Evolutionary conservation across 441 rosid genomes (phyloP).

Genomic region (Euphorbia celastroides): DNA sequence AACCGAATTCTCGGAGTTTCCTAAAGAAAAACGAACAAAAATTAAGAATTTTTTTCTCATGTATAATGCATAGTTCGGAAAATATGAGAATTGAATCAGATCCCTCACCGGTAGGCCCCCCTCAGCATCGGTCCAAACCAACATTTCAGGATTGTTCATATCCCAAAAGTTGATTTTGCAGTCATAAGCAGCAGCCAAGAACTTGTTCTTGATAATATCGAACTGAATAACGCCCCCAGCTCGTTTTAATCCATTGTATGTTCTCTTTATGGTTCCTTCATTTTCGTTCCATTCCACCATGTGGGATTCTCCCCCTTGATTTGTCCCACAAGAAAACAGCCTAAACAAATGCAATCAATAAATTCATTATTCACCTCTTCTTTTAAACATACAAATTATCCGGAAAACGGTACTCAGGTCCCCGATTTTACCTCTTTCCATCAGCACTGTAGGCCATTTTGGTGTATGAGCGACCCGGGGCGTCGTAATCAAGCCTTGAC

Average conservation of each 20-base stretch:
- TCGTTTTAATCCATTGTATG: conserved; percentile 58
- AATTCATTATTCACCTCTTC: conserved; percentile 7
- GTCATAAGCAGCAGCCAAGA: conserved; percentile 70
- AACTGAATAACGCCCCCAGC: conserved; percentile 62
- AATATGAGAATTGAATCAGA: conserved; percentile 8
- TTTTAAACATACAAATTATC: neutral
- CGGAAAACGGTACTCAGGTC: neutral
- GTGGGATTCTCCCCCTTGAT: conserved; percentile 57
- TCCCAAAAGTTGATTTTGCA: conserved; percentile 61
- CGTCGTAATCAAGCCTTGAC: conserved; percentile 44
- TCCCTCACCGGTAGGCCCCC: conserved; percentile 63
- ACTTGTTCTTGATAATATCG: conserved; percentile 54
- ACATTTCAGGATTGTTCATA: conserved; percentile 49
- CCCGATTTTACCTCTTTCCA: conserved; percentile 37
- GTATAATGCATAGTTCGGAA: neutral
- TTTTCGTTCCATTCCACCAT: conserved; percentile 81
- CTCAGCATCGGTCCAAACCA: conserved; percentile 45
- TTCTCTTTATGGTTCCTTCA: conserved; percentile 55
- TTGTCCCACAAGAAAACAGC: conserved; percentile 76
- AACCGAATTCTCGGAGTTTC: conserved; percentile 60
- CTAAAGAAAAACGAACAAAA: conserved; percentile 25
- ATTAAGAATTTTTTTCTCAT: neutral
- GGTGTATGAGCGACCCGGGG: conserved; percentile 43
- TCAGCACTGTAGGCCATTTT: conserved; percentile 52
- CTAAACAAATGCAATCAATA: conserved; percentile 21